Conservation (phyloP, 2,329 filamentous ascomycete species). For the Fusarium devonianum region DNA sequence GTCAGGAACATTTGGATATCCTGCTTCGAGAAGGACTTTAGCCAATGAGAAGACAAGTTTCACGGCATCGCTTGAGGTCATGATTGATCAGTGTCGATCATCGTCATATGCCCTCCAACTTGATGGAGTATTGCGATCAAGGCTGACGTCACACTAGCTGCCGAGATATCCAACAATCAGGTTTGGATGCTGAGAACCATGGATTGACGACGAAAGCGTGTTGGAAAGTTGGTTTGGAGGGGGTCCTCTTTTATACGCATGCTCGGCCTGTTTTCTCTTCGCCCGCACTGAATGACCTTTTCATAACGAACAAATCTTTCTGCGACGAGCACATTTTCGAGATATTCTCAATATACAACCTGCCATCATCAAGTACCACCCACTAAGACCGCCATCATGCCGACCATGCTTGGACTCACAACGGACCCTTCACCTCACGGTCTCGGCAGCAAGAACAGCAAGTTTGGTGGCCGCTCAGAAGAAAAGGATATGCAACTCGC, state of each 20-base stretch:
- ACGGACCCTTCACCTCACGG: slow-evolving; percentile 38
- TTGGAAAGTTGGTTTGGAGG: slow-evolving; percentile 17
- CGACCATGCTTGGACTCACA: slow-evolving; percentile 41
- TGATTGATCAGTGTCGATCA: slow-evolving; percentile 33
- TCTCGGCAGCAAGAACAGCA: slow-evolving; percentile 24
- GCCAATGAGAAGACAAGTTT: slow-evolving; percentile 10
- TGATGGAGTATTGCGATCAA: slow-evolving; percentile 19
- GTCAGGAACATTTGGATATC: slow-evolving; percentile 8
- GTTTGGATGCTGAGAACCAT: slow-evolving; percentile 37
- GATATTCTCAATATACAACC: not conserved
- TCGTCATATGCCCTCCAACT: slow-evolving; percentile 36
- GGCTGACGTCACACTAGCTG: slow-evolving; percentile 40
- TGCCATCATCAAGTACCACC: not conserved
- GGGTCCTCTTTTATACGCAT: slow-evolving; percentile 19
- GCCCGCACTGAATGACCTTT: not conserved
- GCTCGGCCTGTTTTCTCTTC: slow-evolving; percentile 3
- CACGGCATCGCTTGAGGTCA: slow-evolving; percentile 3
- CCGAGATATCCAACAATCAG: slow-evolving; percentile 38
- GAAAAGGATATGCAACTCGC: slow-evolving; percentile 35
- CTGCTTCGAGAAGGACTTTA: not conserved
- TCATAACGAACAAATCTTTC: no score
- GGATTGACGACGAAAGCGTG: slow-evolving; percentile 15
- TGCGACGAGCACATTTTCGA: not conserved
- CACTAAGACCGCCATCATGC: slow-evolving; percentile 33
- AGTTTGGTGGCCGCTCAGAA: slow-evolving; percentile 19